Percentiles rank a stretch among this genome's conserved stretches.
Evolutionary conservation across 176 grass and related monocot genomes (phyloP).

Genomic region (Carex pumila): DNA sequence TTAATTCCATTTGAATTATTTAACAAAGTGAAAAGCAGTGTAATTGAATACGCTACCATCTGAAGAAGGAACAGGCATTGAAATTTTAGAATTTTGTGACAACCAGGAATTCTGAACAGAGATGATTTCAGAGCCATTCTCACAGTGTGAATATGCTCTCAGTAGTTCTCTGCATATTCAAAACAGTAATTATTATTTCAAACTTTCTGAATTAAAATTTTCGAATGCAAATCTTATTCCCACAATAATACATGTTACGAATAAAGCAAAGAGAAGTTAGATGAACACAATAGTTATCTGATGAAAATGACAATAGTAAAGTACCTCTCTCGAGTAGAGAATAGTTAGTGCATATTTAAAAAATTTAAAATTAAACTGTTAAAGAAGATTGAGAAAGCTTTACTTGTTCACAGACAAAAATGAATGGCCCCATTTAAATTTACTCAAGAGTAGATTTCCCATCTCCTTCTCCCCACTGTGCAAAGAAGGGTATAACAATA

Average conservation of each 20-base stretch:
- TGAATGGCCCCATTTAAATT: constrained; percentile 97
- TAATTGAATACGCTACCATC: constrained; percentile 35
- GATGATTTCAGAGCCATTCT: constrained; percentile 83
- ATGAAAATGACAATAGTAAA: background rate
- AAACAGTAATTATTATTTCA: background rate
- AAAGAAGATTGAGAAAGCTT: constrained; percentile 14
- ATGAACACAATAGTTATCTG: background rate
- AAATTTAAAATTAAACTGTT: background rate
- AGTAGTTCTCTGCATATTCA: constrained; percentile 65
- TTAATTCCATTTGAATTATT: background rate
- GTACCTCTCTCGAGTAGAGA: background rate
- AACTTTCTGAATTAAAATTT: background rate
- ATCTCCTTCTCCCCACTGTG: constrained; percentile 71
- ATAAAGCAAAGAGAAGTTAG: background rate
- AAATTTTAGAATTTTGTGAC: constrained; percentile 51
- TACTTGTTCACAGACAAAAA: constrained; percentile 96
- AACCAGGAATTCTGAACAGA: constrained; percentile 82
- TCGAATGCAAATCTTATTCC: background rate
- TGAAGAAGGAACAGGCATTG: constrained; percentile 28
- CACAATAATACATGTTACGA: background rate
- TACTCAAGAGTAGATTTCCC: constrained; percentile 55
- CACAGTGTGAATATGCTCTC: constrained; percentile 70
- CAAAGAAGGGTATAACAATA: constrained; percentile 18
- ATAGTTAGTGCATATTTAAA: background rate
- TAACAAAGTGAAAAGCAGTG: background rate